Percentiles rank a stretch among this genome's conserved stretches.
phyloP scores from a whole-genome alignment of 345 rosid species.

The Cardamine occulta region DNA sequence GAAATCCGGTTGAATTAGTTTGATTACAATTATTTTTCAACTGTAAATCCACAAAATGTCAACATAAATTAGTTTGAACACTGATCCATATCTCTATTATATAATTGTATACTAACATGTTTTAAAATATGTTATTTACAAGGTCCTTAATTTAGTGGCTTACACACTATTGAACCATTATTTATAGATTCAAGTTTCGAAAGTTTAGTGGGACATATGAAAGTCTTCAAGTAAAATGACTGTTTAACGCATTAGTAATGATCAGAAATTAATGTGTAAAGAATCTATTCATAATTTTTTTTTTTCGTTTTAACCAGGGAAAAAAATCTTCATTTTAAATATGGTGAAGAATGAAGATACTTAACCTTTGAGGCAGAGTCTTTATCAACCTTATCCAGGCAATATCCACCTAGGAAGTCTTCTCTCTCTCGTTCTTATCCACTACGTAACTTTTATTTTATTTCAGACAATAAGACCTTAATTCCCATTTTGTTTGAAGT shows the following conservation, averaged over 20 bases:
- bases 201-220: conserved; percentile 12
- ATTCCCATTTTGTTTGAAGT: neutral
- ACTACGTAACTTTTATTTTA: conserved; percentile 26
- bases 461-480: neutral
- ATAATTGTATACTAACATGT: neutral
- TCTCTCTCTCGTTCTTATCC: conserved; percentile 40
- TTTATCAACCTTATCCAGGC: conserved; percentile 39
- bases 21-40: conserved; percentile 5
- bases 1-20: neutral
- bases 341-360: conserved; percentile 20
- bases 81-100: no score
- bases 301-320: neutral
- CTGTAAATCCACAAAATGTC: neutral
- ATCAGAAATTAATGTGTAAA: conserved; percentile 33
- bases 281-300: neutral
- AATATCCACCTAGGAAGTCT: conserved; percentile 22
- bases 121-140: neutral
- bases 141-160: neutral
- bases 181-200: neutral
- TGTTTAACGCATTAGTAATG: conserved; percentile 16
- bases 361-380: conserved; percentile 34
- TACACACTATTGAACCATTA: neutral
- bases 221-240: conserved; percentile 11
- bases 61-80: no score
- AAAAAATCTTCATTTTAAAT: neutral